These are phyloP conservation scores for Panellus pusillus DNA, from an alignment of 768 basidiomycete genomes.

Conservation along the genomic window DNA sequence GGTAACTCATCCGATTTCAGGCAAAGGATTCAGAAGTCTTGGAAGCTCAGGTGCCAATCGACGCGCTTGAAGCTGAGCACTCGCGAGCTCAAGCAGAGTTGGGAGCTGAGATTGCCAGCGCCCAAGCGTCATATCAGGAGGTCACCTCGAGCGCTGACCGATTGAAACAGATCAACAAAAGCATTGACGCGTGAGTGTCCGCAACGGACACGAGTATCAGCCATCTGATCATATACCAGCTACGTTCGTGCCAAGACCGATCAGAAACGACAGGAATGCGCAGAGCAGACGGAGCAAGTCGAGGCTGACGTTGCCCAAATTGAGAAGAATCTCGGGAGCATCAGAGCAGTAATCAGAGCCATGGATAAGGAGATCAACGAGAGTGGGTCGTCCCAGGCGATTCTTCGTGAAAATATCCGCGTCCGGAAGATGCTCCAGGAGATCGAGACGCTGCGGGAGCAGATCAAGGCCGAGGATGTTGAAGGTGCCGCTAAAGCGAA, in stretches of 20 bases:
- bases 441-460: constrained; percentile 62
- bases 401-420: constrained; percentile 81
- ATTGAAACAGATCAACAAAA: constrained; percentile 58
- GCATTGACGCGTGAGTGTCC: constrained; percentile 59
- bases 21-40: constrained; percentile 61
- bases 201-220: background rate
- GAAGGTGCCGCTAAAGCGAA: constrained; percentile 84
- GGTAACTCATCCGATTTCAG: constrained; percentile 35
- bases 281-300: constrained; percentile 48
- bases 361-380: constrained; percentile 82
- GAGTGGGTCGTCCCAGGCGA: constrained; percentile 65
- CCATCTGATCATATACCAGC: constrained; percentile 36
- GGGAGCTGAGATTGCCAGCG: constrained; percentile 47
- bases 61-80: constrained; percentile 58
- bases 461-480: constrained; percentile 78
- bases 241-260: constrained; percentile 72
- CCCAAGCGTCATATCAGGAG: constrained; percentile 60
- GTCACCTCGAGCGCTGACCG: constrained; percentile 64
- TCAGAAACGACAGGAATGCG: constrained; percentile 59
- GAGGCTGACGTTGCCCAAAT: constrained; percentile 40
- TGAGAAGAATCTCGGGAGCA: constrained; percentile 36
- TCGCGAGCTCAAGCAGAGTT: constrained; percentile 50
- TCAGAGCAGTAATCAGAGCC: constrained; percentile 45
- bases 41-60: constrained; percentile 65
- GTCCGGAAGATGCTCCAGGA: constrained; percentile 67